Conservation (phyloP, 2,329 filamentous ascomycete genomes). For the Septoria linicola region DNA sequence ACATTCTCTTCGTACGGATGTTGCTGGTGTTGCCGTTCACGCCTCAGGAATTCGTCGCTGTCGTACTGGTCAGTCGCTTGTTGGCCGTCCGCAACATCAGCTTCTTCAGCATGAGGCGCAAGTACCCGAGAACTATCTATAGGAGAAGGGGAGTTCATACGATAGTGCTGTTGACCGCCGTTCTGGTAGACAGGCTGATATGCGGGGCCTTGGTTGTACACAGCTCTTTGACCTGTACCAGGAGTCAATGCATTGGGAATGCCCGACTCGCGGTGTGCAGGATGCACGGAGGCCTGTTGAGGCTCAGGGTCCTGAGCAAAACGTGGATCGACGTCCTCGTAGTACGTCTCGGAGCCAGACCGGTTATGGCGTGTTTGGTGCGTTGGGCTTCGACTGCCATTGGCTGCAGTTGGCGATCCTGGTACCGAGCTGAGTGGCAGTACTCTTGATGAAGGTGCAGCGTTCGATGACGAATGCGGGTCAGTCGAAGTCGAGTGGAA, state of each 20-base stretch:
- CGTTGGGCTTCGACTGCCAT: slow-evolving; percentile 14
- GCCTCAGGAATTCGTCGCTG: slow-evolving; percentile 22
- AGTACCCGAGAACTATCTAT: slow-evolving; percentile 16
- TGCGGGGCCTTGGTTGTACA: slow-evolving; percentile 12
- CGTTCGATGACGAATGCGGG: slow-evolving; percentile 19
- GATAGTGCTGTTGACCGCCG: slow-evolving; percentile 11
- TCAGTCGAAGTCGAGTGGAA: slow-evolving; percentile 18
- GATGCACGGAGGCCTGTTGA: slow-evolving; percentile 2
- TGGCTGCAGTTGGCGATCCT: slow-evolving; percentile 27
- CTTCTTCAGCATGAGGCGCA: slow-evolving; percentile 18
- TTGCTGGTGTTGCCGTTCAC: neutral
- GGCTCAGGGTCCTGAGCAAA: slow-evolving; percentile 60
- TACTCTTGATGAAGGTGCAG: slow-evolving; percentile 24
- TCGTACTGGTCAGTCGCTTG: slow-evolving; percentile 21
- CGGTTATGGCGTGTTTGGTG: slow-evolving; percentile 29
- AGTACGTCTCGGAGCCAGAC: slow-evolving; percentile 62
- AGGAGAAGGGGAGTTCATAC: slow-evolving; percentile 19
- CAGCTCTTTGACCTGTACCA: slow-evolving; percentile 17
- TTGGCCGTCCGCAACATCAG: slow-evolving; percentile 3
- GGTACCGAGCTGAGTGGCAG: slow-evolving; percentile 31
- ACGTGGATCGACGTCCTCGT: slow-evolving; percentile 88
- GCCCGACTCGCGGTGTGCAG: slow-evolving; percentile 18
- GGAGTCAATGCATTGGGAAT: slow-evolving; percentile 30
- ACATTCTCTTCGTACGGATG: slow-evolving; percentile 13
- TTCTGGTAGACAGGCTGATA: slow-evolving; percentile 9